Conservation (phyloP, 805 yeast species). For the Candida tibetensis region DNA sequence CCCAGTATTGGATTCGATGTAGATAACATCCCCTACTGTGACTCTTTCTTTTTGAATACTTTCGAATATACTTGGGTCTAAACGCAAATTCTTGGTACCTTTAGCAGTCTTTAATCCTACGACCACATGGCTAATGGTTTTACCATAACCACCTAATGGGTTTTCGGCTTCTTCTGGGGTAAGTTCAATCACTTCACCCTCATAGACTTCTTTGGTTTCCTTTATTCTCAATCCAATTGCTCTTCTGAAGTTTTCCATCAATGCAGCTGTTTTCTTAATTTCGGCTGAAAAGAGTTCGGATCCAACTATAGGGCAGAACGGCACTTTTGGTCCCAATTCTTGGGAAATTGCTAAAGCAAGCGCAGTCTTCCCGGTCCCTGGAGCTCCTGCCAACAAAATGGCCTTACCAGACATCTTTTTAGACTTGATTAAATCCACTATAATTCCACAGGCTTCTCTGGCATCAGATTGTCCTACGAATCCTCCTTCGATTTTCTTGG, state of each 20-base stretch:
- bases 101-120: slow-evolving; percentile 91
- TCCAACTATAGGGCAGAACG: slow-evolving; percentile 96
- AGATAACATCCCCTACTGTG: slow-evolving; percentile 92
- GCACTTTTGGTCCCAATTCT: slow-evolving; percentile 94
- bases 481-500: slow-evolving; percentile 85
- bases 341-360: slow-evolving; percentile 94
- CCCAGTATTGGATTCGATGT: slow-evolving; percentile 96
- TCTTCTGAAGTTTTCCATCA: slow-evolving; percentile 94
- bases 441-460: slow-evolving; percentile 90
- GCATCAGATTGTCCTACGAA: slow-evolving; percentile 76
- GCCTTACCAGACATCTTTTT: slow-evolving; percentile 95
- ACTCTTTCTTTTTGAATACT: slow-evolving; percentile 93
- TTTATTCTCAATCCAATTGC: slow-evolving; percentile 95
- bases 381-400: slow-evolving; percentile 93
- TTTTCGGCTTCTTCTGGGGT: slow-evolving; percentile 96
- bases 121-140: slow-evolving; percentile 89
- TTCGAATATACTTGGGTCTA: slow-evolving; percentile 92
- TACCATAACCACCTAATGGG: slow-evolving; percentile 97
- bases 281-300: slow-evolving; percentile 94
- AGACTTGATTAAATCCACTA: slow-evolving; percentile 88
- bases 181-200: slow-evolving; percentile 95
- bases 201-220: slow-evolving; percentile 96
- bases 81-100: slow-evolving; percentile 83
- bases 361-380: slow-evolving; percentile 98
- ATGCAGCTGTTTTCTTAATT: slow-evolving; percentile 91